Conservation (phyloP, 345 rosid genomes). For the Citrus maxima region DNA sequence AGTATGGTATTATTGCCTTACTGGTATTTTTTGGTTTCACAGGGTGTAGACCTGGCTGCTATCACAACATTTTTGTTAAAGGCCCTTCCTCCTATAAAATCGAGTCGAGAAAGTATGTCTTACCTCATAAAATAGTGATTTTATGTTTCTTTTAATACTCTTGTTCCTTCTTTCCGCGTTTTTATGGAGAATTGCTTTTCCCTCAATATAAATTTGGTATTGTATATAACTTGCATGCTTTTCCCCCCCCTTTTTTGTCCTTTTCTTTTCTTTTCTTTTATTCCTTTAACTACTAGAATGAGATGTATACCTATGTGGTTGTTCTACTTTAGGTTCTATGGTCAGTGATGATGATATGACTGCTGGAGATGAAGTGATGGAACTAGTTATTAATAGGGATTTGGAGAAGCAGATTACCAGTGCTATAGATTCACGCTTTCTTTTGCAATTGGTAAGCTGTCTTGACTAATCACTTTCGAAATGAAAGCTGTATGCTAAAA, state of each 20-base stretch:
- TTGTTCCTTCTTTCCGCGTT: not conserved
- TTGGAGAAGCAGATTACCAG: slow-evolving; percentile 68
- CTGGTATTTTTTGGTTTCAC: slow-evolving; percentile 15
- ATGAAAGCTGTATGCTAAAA: slow-evolving; percentile 14
- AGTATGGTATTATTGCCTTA: not conserved
- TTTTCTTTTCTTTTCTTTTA: no score
- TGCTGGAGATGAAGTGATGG: slow-evolving; percentile 47
- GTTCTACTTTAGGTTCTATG: slow-evolving; percentile 46
- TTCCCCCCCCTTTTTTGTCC: not conserved
- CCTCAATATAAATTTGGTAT: not conserved
- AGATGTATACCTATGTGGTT: not conserved
- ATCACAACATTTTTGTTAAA: slow-evolving; percentile 75
- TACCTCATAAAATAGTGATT: not conserved
- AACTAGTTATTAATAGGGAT: slow-evolving; percentile 47
- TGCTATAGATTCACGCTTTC: slow-evolving; percentile 82
- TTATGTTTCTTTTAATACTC: not conserved
- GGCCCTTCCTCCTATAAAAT: slow-evolving; percentile 70
- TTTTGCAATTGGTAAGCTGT: slow-evolving; percentile 79
- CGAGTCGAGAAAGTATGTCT: slow-evolving; percentile 57
- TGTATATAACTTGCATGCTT: not conserved
- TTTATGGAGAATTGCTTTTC: not conserved
- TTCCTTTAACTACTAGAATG: slow-evolving; percentile 13
- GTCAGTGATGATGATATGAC: slow-evolving; percentile 66
- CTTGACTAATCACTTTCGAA: slow-evolving; percentile 17
- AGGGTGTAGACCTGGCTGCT: slow-evolving; percentile 83